Conservation (phyloP, 1,284 basidiomycete genomes). For the Papiliotrema nemorosa region DNA sequence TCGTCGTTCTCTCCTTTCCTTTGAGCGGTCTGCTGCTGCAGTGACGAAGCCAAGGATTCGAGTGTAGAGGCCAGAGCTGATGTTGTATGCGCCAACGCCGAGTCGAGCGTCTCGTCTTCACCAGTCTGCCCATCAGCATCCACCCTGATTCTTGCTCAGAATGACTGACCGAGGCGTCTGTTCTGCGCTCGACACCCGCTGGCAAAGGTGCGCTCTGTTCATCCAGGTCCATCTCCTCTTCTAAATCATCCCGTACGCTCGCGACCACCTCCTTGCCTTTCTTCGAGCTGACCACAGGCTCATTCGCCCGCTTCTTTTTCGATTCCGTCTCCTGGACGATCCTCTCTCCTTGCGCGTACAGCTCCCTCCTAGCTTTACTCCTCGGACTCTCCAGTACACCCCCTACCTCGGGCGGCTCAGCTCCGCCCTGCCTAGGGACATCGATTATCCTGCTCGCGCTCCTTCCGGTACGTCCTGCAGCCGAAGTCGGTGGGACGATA, state of each 20-base stretch:
- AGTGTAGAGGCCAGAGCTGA: slow-evolving; percentile 13
- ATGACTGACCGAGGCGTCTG: too few species aligned
- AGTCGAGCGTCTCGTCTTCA: neutral
- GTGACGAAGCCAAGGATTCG: slow-evolving; percentile 20
- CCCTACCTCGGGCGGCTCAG: slow-evolving; percentile 1
- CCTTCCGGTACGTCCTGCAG: neutral
- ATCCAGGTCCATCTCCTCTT: slow-evolving; percentile 12
- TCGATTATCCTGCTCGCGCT: too few species aligned
- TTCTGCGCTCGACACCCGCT: too few species aligned
- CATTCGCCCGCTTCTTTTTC: slow-evolving; percentile 1
- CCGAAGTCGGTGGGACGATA: neutral
- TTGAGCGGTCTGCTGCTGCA: slow-evolving; percentile 13
- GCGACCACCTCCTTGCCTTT: slow-evolving; percentile 8
- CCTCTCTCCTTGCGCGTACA: slow-evolving; percentile 29
- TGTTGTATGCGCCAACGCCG: slow-evolving; percentile 7
- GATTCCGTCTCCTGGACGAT: slow-evolving; percentile 2
- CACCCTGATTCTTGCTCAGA: neutral
- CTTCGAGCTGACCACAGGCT: neutral
- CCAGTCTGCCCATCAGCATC: neutral
- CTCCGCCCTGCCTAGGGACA: neutral
- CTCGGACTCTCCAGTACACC: slow-evolving; percentile 31
- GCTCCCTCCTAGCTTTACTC: slow-evolving; percentile 29
- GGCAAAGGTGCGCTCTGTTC: neutral
- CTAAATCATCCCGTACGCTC: slow-evolving; percentile 9
- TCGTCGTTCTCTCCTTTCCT: slow-evolving; percentile 5